Evolutionary conservation across 805 yeast species (phyloP), one percentile per base, ranked within the genome.

Genomic region (Starmera amethionina): DNA sequence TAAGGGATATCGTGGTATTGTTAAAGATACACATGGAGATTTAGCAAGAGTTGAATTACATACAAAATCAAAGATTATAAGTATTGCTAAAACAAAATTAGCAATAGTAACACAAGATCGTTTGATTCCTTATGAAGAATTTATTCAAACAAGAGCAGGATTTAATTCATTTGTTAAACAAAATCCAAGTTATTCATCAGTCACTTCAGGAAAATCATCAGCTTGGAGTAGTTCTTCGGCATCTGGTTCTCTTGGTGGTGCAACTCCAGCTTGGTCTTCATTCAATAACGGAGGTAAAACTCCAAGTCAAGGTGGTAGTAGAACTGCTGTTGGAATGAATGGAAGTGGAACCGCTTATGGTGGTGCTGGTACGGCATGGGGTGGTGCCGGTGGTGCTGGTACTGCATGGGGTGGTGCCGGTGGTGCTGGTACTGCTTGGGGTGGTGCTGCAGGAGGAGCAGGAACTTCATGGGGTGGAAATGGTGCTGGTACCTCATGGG

Each of bases 41-140:
- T 75, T 73, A 49, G 97, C 97, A 2, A 75, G 97, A 44, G 85
- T 93, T 35, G 98, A 93, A 64, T 72, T 93, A 47, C 97, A 93
- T 60, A 85, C 96, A 25, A 89, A 89, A 49, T 80, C 81, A 56
- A 93, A 90, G 59, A 84, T 83, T 44, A 78, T 89, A 45, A 85
- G 90, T 43, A 84, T 93, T 30, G 81, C 79, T 51, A 89, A 89
- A 55, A 71, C 75, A 30, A 85, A 81, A 55, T 70, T 93, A 52
- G 73, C 86, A 47, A 74, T 73, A 41, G 75, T 82, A 37, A 79
- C 76, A 42, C 65, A 74, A 39, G 87, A 87, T 36, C 78, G 71
- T 47, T 72, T 86, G 42, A 69, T 82, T 34, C 82, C 95, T 15
- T 87, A 85, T 57, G 81, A 82, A 50, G 84, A 87, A 47, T 82